These are phyloP conservation scores for Phytophthora foliorum DNA, from an alignment of 352 stramenopile species.

Conservation along the genomic window DNA sequence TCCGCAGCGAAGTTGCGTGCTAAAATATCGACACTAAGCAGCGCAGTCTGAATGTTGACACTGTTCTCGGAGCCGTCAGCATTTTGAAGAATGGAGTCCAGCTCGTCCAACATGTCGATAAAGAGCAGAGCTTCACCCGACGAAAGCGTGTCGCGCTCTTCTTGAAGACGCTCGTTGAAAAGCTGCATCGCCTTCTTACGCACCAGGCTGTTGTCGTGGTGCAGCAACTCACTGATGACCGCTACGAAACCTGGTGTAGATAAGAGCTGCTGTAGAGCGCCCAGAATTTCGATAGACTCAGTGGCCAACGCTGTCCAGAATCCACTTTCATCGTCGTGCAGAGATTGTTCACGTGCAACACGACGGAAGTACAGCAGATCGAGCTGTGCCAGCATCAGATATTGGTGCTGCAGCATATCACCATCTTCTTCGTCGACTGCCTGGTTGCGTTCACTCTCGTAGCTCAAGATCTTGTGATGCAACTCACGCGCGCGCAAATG, in stretches of 20 bases:
- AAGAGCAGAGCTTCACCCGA: conserved; percentile 84
- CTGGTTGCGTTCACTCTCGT: conserved; percentile 51
- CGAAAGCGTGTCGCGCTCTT: conserved; percentile 65
- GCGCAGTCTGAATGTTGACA: conserved; percentile 84
- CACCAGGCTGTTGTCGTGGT: conserved; percentile 89
- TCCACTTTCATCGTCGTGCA: conserved; percentile 54
- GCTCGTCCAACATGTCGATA: conserved; percentile 89
- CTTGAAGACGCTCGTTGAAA: conserved; percentile 88
- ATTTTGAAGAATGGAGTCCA: conserved; percentile 79
- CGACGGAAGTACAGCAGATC: conserved; percentile 87
- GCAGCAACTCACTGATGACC: conserved; percentile 85
- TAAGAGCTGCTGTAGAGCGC: conserved; percentile 84
- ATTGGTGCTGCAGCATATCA: conserved; percentile 77
- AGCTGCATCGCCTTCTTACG: conserved; percentile 91
- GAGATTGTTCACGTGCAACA: conserved; percentile 73
- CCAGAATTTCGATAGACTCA: conserved; percentile 78
- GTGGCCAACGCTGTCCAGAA: conserved; percentile 70
- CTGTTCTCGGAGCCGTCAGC: conserved; percentile 66
- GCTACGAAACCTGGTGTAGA: conserved; percentile 89
- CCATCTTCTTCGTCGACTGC: conserved; percentile 49
- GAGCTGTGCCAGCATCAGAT: conserved; percentile 81
- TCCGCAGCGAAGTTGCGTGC: conserved; percentile 79
- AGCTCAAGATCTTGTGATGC: conserved; percentile 77
- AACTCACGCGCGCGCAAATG: conserved; percentile 76
- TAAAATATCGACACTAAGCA: conserved; percentile 88